Evolutionary conservation across 1,284 basidiomycete genomes (phyloP).

Genomic region (Fomitopsis palustris): DNA sequence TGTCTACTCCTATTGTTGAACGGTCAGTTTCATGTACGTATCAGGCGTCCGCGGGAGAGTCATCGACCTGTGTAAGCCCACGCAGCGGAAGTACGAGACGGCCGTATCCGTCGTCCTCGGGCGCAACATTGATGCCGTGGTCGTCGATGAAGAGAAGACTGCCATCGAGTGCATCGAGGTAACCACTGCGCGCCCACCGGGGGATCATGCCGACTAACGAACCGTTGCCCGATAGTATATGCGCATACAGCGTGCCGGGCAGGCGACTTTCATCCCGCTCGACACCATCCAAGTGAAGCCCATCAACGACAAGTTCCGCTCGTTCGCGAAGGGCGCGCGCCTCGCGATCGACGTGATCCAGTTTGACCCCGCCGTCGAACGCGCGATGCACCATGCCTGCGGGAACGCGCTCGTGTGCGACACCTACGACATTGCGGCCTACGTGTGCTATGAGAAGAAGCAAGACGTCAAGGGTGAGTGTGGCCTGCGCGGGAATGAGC

Average conservation of each 20-base stretch:
- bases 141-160: constrained; percentile 95
- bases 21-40: neutral
- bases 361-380: constrained; percentile 82
- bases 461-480: constrained; percentile 91
- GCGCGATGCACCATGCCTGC: constrained; percentile 96
- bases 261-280: constrained; percentile 96
- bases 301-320: constrained; percentile 92
- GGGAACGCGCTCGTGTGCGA: constrained; percentile 96
- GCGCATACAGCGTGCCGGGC: constrained; percentile 90
- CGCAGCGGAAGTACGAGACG: constrained; percentile 87
- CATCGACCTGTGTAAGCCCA: constrained; percentile 91
- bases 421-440: constrained; percentile 86
- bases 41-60: constrained; percentile 87
- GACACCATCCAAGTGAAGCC: constrained; percentile 95
- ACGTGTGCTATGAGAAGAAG: constrained; percentile 90
- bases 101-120: constrained; percentile 96
- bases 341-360: constrained; percentile 94
- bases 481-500: neutral
- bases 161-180: constrained; percentile 98
- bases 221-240: constrained; percentile 62
- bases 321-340: constrained; percentile 87
- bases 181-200: neutral
- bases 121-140: constrained; percentile 91
- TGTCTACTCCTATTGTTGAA: neutral
- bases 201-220: neutral